These are phyloP conservation scores for Candida lessepsii DNA, from an alignment of 805 yeast species.

Conservation along the genomic window DNA sequence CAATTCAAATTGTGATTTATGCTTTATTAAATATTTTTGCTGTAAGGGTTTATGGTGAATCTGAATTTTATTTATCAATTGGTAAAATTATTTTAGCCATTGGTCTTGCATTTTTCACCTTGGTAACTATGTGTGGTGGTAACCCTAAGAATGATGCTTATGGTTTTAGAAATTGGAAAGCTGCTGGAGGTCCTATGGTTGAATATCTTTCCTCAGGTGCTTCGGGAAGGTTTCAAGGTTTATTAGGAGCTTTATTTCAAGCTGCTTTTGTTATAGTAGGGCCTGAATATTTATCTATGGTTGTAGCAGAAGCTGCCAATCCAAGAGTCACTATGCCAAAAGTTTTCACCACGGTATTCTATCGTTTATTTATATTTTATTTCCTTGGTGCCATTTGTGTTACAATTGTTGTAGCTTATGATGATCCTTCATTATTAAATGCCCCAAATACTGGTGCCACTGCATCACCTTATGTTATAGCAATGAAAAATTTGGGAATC, in stretches of 20 bases:
- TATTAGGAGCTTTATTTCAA: constrained; percentile 34
- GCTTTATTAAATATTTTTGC: constrained; percentile 44
- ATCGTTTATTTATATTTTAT: constrained; percentile 37
- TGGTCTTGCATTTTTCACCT: constrained; percentile 35
- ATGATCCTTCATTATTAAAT: constrained; percentile 18
- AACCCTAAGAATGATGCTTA: constrained; percentile 32
- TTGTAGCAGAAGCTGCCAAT: constrained; percentile 50
- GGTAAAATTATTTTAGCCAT: constrained; percentile 37
- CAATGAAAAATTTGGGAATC: constrained; percentile 66
- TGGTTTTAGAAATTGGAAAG: constrained; percentile 35
- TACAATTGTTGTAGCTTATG: constrained; percentile 24
- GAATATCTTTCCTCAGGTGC: constrained; percentile 36
- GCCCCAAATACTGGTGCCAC: constrained; percentile 22
- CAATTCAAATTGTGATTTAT: constrained; percentile 40
- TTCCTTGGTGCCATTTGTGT: constrained; percentile 18
- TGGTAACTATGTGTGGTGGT: constrained; percentile 38
- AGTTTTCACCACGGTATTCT: constrained; percentile 54
- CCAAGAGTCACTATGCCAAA: constrained; percentile 60
- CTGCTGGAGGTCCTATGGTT: constrained; percentile 38
- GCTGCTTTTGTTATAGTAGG: constrained; percentile 43
- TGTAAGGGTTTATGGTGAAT: constrained; percentile 50
- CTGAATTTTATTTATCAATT: constrained; percentile 46
- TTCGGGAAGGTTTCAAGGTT: constrained; percentile 42
- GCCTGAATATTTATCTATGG: constrained; percentile 45
- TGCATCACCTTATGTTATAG: constrained; percentile 79